phyloP scores from a whole-genome alignment of 1,284 basidiomycete species.

The Caloboletus firmus region DNA sequence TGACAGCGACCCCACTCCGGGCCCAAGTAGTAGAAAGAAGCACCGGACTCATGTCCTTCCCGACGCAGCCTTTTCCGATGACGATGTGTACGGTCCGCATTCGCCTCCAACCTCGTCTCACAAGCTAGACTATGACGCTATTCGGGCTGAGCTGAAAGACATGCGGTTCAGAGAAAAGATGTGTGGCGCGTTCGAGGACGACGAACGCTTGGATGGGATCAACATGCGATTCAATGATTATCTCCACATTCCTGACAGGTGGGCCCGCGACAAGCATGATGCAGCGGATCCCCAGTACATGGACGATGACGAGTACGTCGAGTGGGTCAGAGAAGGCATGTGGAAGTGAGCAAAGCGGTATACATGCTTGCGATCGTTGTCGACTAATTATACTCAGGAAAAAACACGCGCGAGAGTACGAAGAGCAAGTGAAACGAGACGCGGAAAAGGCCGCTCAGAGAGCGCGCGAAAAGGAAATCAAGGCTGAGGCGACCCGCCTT shows the following conservation, averaged over 20 bases:
- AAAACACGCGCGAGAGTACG: slow-evolving; percentile 65
- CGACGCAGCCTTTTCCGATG: slow-evolving; percentile 4
- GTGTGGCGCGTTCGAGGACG: slow-evolving; percentile 66
- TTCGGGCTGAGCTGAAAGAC: slow-evolving; percentile 60
- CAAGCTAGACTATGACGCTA: slow-evolving; percentile 49
- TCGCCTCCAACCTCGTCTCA: slow-evolving; percentile 26
- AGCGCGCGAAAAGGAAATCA: slow-evolving; percentile 54
- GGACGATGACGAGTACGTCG: slow-evolving; percentile 84
- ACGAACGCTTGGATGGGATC: slow-evolving; percentile 62
- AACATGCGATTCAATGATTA: slow-evolving; percentile 66
- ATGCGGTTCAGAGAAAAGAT: slow-evolving; percentile 66
- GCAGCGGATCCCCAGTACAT: slow-evolving; percentile 54
- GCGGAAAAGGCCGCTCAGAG: slow-evolving; percentile 48
- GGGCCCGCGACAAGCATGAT: slow-evolving; percentile 48
- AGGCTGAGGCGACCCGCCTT: slow-evolving; percentile 51
- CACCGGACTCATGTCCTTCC: neutral
- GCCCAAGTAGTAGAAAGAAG: neutral
- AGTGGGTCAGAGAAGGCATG: slow-evolving; percentile 79
- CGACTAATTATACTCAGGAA: slow-evolving; percentile 42
- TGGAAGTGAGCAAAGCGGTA: slow-evolving; percentile 54
- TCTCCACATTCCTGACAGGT: slow-evolving; percentile 61
- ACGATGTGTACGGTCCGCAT: slow-evolving; percentile 29
- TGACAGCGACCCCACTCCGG: neutral
- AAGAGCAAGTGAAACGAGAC: slow-evolving; percentile 57
- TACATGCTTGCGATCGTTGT: neutral